phyloP scores from a whole-genome alignment of 2,329 filamentous ascomycete genomes.

The Atkinsonella texensis region DNA sequence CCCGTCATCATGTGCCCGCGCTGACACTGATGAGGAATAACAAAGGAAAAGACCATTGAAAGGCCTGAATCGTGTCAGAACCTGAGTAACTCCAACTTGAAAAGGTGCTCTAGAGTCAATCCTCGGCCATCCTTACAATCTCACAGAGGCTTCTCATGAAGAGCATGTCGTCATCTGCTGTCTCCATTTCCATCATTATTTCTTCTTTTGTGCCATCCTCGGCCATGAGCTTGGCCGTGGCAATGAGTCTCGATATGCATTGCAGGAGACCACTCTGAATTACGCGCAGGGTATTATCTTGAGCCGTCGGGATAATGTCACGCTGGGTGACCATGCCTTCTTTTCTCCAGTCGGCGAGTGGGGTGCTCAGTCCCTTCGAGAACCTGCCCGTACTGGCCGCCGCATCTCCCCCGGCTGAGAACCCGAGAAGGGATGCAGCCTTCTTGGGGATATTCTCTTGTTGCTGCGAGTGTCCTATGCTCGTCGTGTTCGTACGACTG shows the following conservation, averaged over 20 bases:
- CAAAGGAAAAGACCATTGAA: background rate
- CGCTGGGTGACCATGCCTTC: slow-evolving; percentile 14
- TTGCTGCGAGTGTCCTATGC: slow-evolving; percentile 14
- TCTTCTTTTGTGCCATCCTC: slow-evolving; percentile 19
- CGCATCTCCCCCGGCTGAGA: slow-evolving; percentile 18
- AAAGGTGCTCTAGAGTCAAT: slow-evolving; percentile 8
- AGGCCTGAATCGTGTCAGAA: background rate
- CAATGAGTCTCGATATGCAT: slow-evolving; percentile 39
- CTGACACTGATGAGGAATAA: background rate
- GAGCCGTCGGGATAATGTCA: slow-evolving; percentile 10
- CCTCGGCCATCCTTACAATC: slow-evolving; percentile 28
- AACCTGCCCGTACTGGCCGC: slow-evolving; percentile 13
- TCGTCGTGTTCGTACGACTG: slow-evolving; percentile 8
- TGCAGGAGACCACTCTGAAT: slow-evolving; percentile 36
- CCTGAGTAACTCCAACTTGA: background rate
- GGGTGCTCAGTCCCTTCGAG: slow-evolving; percentile 15
- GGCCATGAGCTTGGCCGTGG: slow-evolving; percentile 31
- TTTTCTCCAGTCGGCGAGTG: slow-evolving; percentile 15
- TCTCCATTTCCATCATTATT: slow-evolving; percentile 17
- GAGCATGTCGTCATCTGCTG: slow-evolving; percentile 22
- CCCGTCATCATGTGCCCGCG: background rate
- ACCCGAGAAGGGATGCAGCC: slow-evolving; percentile 38
- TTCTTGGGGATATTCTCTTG: slow-evolving; percentile 35
- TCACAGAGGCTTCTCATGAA: slow-evolving; percentile 30
- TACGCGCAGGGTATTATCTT: slow-evolving; percentile 27